phyloP scores from a whole-genome alignment of 495 filamentous ascomycete species.

The Aspergillus incahuasiensis region DNA sequence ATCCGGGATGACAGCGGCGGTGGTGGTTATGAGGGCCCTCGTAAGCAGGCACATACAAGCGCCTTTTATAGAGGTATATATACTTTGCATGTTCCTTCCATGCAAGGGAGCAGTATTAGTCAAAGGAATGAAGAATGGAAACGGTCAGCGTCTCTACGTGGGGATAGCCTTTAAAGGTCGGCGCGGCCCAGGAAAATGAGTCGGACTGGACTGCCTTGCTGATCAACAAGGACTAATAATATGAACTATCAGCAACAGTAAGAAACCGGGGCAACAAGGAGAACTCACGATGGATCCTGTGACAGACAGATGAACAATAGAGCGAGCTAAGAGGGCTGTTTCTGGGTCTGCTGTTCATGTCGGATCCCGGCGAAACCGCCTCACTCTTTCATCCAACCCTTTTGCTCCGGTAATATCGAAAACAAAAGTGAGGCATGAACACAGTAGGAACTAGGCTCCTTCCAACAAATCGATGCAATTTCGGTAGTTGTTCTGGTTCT shows the following conservation, averaged over 20 bases:
- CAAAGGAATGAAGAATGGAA: slow-evolving; percentile 10
- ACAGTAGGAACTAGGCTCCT: slow-evolving; percentile 12
- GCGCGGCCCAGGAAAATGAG: slow-evolving; percentile 2
- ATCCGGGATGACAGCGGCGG: background rate
- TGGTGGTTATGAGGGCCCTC: slow-evolving; percentile 4
- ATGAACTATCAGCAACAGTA: slow-evolving; percentile 5
- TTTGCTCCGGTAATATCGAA: slow-evolving; percentile 20
- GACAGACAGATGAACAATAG: slow-evolving; percentile 2
- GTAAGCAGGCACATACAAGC: slow-evolving; percentile 14
- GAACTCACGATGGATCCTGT: slow-evolving; percentile 8
- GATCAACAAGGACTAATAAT: slow-evolving; percentile 7
- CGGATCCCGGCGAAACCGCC: slow-evolving; percentile 31
- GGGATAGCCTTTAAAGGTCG: slow-evolving; percentile 12
- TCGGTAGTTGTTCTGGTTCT: slow-evolving; percentile 14
- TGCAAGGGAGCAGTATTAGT: slow-evolving; percentile 17
- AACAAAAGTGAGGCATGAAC: slow-evolving; percentile 29
- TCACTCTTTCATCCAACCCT: slow-evolving; percentile 44
- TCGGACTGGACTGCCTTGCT: background rate
- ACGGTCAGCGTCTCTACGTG: slow-evolving; percentile 12
- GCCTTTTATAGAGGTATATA: slow-evolving; percentile 17
- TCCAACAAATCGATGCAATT: slow-evolving; percentile 17
- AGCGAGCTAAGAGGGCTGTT: slow-evolving; percentile 4
- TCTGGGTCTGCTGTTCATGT: slow-evolving; percentile 17
- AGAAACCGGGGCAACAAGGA: slow-evolving; percentile 8
- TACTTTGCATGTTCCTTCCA: slow-evolving; percentile 9